Evolutionary conservation across 495 filamentous ascomycete species (phyloP), one percentile per base, ranked within the genome.

Genomic region (Penicillium dipodomyicola): DNA sequence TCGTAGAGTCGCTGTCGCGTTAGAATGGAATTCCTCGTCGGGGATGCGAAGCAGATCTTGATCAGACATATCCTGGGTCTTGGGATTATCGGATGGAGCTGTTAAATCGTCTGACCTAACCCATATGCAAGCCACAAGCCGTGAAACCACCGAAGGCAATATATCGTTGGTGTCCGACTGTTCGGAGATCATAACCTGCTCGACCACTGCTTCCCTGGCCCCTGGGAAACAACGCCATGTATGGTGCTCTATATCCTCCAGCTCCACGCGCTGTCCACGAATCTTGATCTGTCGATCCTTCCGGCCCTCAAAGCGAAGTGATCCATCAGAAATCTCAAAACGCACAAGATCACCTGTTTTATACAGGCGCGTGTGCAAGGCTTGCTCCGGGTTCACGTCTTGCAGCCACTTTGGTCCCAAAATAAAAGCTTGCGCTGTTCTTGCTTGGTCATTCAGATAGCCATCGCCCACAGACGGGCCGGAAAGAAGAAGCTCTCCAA

Each of bases 291-390:
- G 77, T 35, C 59, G 58, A 57, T 80, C 76, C 25, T 67, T 67
- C 39, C 78, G 67, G 20, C 74, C 72, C 20, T 75, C 30, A 56
- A 74, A 71, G 17, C 71, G 67, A n/a, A 80, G 63, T 20, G 57
- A 67, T 2, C 76, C 75, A 55, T 74, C 62, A 17, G 74, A 71
- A 11, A 40, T 41, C 25, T 72, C 63, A 51, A 61, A 67, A 4
- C 58, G 49, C 4, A 52, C 75, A n/a, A 77, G 55, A 49, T 78
- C 74, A 1, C 74, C 75, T 0, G 82, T 84, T 63, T 80, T 83
- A 56, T 87, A 87, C 5, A 85, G 7, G 5, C 41, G 17, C 42
- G 12, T 17, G 9, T 41, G 12, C n/a, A 20, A 20, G 9, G 3
- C n/a, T 19, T 41, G 39, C 39, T 41, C 39, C 39, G 39, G 12